A percentile compares a stretch with the other conserved stretches of the same genome.
Conservation (phyloP, 139 green algal genomes). For the Coccomyxa sp. region DNA sequence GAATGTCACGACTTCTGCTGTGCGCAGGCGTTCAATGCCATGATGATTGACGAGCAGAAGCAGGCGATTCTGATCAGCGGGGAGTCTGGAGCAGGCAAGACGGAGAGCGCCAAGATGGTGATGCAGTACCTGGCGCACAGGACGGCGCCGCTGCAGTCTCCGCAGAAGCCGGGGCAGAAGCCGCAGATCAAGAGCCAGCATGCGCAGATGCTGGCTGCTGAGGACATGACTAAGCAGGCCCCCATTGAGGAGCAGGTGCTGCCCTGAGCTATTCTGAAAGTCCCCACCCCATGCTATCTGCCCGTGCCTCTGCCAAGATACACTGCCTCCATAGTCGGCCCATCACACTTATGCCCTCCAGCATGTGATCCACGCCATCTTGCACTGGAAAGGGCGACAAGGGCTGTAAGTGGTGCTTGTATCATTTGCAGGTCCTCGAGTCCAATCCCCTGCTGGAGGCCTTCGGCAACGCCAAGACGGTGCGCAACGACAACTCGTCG, state of each 20-base stretch:
- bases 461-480: slow-evolving; percentile 87
- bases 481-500: slow-evolving; percentile 80
- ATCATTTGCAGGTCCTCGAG: slow-evolving; percentile 55
- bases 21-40: slow-evolving; percentile 44
- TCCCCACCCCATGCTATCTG: too few species aligned
- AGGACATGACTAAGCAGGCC: slow-evolving; percentile 10
- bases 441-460: slow-evolving; percentile 86
- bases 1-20: not conserved
- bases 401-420: too few species aligned
- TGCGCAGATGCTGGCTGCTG: not conserved
- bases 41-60: slow-evolving; percentile 59
- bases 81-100: slow-evolving; percentile 92
- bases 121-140: slow-evolving; percentile 57
- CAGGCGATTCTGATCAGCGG: slow-evolving; percentile 67
- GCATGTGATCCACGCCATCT: not conserved
- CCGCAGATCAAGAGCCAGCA: not conserved
- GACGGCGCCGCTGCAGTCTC: slow-evolving; percentile 9
- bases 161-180: not conserved
- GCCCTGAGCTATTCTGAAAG: too few species aligned
- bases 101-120: slow-evolving; percentile 83
- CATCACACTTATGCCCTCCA: too few species aligned
- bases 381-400: too few species aligned
- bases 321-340: too few species aligned
- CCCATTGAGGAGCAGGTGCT: slow-evolving; percentile 54
- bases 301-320: too few species aligned